Evolutionary conservation across 1,139 yeast species (phyloP).

Genomic region (Kluyveromyces marxianus): DNA sequence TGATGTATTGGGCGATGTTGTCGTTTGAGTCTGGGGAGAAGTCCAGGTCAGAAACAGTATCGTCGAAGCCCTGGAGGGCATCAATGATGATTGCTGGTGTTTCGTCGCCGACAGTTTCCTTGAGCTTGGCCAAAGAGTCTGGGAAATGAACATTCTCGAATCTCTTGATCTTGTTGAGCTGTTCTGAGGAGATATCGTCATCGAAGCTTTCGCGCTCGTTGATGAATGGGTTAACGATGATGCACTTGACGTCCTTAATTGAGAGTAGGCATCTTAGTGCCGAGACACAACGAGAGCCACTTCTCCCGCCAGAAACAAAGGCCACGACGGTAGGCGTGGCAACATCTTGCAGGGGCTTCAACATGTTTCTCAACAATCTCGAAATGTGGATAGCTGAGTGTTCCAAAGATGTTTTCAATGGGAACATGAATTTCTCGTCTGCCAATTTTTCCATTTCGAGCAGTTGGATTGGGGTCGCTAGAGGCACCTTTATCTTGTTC

Average conservation of each 20-base stretch:
- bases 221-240: constrained; percentile 4
- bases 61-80: constrained; percentile 78
- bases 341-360: constrained; percentile 49
- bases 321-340: constrained; percentile 75
- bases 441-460: constrained; percentile 68
- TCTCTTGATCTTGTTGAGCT: constrained; percentile 47
- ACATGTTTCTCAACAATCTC: constrained; percentile 35
- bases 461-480: constrained; percentile 74
- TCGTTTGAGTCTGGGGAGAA: constrained; percentile 30
- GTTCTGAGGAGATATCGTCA: constrained; percentile 28
- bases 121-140: constrained; percentile 32
- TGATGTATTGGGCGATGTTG: constrained; percentile 27
- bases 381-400: constrained; percentile 66
- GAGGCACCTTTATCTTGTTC: constrained; percentile 38
- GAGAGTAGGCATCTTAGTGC: constrained; percentile 71
- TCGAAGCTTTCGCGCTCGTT: constrained; percentile 5
- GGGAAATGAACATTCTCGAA: constrained; percentile 34
- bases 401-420: constrained; percentile 50
- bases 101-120: constrained; percentile 32
- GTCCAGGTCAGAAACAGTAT: constrained; percentile 47
- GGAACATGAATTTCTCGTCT: constrained; percentile 45
- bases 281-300: constrained; percentile 69
- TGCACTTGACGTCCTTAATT: constrained; percentile 2
- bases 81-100: constrained; percentile 47
- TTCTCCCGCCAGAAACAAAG: constrained; percentile 56